These are phyloP conservation scores for Pseudogymnoascus destructans DNA, from an alignment of 2,329 filamentous ascomycete genomes.

Conservation along the genomic window DNA sequence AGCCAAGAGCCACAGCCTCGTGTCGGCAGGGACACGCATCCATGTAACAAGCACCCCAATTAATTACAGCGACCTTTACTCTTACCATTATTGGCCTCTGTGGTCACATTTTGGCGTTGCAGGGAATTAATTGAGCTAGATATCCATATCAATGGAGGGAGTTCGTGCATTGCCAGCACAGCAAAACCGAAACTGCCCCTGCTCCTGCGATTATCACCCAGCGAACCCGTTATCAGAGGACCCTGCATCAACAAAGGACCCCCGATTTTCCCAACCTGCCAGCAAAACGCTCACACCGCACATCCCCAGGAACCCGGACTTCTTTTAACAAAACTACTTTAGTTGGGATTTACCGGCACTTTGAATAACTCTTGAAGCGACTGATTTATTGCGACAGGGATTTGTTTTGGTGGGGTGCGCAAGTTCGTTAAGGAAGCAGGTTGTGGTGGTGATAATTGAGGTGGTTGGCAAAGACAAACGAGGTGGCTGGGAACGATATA, in stretches of 20 bases:
- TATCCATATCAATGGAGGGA: too few relatives aligned
- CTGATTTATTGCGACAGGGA: not conserved
- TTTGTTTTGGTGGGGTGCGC: not conserved
- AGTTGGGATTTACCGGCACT: too few relatives aligned
- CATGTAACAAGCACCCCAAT: not conserved
- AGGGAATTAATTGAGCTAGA: not conserved
- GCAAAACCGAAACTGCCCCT: not conserved
- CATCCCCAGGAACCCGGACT: not conserved
- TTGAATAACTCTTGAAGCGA: not conserved
- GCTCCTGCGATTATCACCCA: not conserved
- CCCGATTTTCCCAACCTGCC: not conserved
- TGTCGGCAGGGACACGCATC: not conserved
- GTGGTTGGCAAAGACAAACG: not conserved
- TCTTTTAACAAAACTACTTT: too few relatives aligned
- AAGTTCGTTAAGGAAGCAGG: not conserved
- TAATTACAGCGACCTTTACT: not conserved
- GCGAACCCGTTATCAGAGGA: not conserved
- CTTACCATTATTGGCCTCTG: not conserved
- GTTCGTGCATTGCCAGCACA: not conserved
- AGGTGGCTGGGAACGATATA: not conserved
- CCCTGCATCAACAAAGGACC: not conserved
- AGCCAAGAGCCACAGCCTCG: not conserved
- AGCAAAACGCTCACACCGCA: not conserved
- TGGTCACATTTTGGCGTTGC: not conserved
- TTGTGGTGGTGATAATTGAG: not conserved